Conservation (phyloP, 2,329 filamentous ascomycete species). For the Aspergillus clavatus region DNA sequence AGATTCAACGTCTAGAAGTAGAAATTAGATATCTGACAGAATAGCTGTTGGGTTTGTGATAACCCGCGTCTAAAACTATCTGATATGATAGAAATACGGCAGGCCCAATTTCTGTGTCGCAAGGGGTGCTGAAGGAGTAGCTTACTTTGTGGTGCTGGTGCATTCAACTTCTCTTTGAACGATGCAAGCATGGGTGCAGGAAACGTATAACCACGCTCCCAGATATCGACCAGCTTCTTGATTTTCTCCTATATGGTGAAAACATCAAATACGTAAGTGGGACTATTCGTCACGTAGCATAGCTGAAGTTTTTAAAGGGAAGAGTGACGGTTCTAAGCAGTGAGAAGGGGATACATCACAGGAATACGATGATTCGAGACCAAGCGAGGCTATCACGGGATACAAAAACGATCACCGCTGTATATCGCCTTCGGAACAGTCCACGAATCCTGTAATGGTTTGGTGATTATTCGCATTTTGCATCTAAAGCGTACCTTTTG, state of each 20-base stretch:
- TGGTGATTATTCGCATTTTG: conserved; percentile 18
- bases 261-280: conserved; percentile 48
- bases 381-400: conserved; percentile 22
- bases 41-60: not conserved
- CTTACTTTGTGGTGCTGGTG: conserved; percentile 61
- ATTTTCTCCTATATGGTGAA: conserved; percentile 77
- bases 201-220: conserved; percentile 94
- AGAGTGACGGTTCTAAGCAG: conserved; percentile 18
- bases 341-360: conserved; percentile 17
- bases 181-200: conserved; percentile 70
- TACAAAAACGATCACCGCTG: conserved; percentile 26
- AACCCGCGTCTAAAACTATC: conserved; percentile 8
- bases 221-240: conserved; percentile 91
- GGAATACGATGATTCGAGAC: conserved; percentile 22
- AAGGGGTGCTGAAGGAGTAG: conserved; percentile 25
- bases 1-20: conserved; percentile 53
- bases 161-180: conserved; percentile 75
- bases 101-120: not conserved
- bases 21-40: conserved; percentile 23
- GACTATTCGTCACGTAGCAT: conserved; percentile 32
- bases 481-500: conserved; percentile 80
- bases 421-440: conserved; percentile 21
- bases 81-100: not conserved
- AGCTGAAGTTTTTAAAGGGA: conserved; percentile 16
- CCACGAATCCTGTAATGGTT: conserved; percentile 29